Conservation (phyloP, 2,329 filamentous ascomycete genomes). For the Chaetomiaceae sp. region DNA sequence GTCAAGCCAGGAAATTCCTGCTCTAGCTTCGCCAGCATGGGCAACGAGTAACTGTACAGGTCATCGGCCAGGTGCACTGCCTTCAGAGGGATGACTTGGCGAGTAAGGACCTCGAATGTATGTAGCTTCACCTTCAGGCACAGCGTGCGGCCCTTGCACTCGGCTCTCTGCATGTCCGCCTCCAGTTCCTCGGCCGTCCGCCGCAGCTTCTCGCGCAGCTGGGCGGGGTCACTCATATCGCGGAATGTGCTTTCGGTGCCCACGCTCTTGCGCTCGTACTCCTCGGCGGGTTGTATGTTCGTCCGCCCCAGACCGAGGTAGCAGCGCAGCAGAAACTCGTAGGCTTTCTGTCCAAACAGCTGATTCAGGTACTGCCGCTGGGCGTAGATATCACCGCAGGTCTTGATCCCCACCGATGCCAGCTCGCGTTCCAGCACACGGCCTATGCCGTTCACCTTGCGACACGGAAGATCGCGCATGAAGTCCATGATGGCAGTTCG, state of each 20-base stretch:
- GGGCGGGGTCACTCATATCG: constrained; percentile 63
- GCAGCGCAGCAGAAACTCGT: constrained; percentile 75
- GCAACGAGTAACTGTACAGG: constrained; percentile 72
- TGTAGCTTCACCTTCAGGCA: constrained; percentile 91
- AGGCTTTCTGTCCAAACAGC: constrained; percentile 88
- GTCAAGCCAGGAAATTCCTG: constrained; percentile 75
- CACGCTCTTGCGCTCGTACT: constrained; percentile 82
- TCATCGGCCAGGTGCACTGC: constrained; percentile 71
- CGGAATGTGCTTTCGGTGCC: constrained; percentile 89
- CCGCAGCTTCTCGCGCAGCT: constrained; percentile 71
- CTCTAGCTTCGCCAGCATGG: constrained; percentile 77
- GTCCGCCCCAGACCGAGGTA: constrained; percentile 85
- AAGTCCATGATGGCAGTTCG: constrained; percentile 73
- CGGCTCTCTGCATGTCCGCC: constrained; percentile 70
- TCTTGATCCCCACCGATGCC: constrained; percentile 78
- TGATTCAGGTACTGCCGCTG: constrained; percentile 66
- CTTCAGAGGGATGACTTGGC: constrained; percentile 69
- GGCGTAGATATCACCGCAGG: constrained; percentile 78
- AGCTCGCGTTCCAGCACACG: constrained; percentile 89
- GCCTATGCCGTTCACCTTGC: constrained; percentile 94
- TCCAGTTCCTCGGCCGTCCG: constrained; percentile 79
- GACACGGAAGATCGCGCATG: constrained; percentile 74
- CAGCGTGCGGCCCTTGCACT: constrained; percentile 84
- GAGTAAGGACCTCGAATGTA: constrained; percentile 84
- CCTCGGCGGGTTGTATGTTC: constrained; percentile 75